phyloP scores from a whole-genome alignment of 345 rosid genomes.

The Eucalyptus cloeziana region DNA sequence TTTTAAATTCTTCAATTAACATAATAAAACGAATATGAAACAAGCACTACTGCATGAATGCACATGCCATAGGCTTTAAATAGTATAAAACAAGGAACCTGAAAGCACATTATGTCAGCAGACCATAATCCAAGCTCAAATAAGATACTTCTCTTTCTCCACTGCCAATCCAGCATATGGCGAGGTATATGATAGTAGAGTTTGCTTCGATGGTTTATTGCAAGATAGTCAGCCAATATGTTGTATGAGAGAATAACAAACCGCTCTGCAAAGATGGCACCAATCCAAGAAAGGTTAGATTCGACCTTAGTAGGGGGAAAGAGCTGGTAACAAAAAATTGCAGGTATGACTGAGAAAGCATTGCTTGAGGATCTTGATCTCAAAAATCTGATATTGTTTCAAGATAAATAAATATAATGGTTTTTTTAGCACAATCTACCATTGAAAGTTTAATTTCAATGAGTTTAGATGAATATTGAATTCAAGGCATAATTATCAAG shows the following conservation, averaged over 20 bases:
- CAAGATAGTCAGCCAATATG: constrained; percentile 89
- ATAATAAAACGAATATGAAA: background rate
- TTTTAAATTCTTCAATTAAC: background rate
- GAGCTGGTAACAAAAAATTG: background rate
- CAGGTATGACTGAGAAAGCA: background rate
- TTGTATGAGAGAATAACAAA: constrained; percentile 78
- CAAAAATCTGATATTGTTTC: background rate
- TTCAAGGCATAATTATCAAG: background rate
- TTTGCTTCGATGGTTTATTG: constrained; percentile 52
- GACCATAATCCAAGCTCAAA: constrained; percentile 91
- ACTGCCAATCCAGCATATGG: constrained; percentile 66
- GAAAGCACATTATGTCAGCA: constrained; percentile 92
- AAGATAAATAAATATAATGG: background rate
- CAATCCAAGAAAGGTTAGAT: background rate
- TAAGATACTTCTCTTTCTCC: constrained; percentile 62
- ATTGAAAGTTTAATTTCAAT: background rate
- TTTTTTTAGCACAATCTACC: background rate
- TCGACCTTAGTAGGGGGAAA: background rate
- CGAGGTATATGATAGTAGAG: constrained; percentile 82
- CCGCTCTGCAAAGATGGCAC: constrained; percentile 40
- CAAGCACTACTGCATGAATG: background rate
- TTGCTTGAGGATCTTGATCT: background rate
- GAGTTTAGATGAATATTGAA: background rate
- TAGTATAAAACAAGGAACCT: constrained; percentile 24
- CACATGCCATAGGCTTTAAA: background rate